Conservation (phyloP, 2,329 filamentous ascomycete genomes). For the Penicillium sp. region DNA sequence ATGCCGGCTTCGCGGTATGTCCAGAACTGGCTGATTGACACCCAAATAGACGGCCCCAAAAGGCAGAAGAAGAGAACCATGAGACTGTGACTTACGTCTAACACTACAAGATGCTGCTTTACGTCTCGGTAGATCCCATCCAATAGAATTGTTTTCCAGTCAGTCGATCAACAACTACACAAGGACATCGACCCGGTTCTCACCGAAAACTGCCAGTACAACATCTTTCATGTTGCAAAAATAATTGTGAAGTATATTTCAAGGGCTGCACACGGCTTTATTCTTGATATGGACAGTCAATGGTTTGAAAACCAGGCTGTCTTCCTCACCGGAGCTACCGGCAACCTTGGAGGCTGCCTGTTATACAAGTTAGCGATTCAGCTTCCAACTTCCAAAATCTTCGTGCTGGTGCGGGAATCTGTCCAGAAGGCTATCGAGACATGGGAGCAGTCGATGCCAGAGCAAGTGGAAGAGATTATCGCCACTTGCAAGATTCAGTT, state of each 20-base stretch:
- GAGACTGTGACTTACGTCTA: background rate
- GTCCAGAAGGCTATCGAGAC: conserved; percentile 8
- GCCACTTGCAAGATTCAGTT: conserved; percentile 20
- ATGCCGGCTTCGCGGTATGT: background rate
- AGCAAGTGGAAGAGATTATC: conserved; percentile 20
- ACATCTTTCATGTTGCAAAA: background rate
- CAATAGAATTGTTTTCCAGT: background rate
- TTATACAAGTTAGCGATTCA: conserved; percentile 21
- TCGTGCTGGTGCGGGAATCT: conserved; percentile 13
- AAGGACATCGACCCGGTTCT: too few species aligned
- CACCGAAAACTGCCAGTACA: too few species aligned
- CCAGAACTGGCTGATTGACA: background rate
- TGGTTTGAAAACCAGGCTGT: conserved; percentile 16
- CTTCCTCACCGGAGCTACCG: conserved; percentile 20
- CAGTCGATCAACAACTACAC: background rate
- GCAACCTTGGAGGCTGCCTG: conserved; percentile 18
- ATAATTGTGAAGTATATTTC: too few species aligned
- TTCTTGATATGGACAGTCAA: background rate
- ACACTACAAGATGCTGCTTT: background rate
- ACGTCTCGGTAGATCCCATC: background rate
- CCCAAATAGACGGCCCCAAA: background rate
- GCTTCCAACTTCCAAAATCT: conserved; percentile 17
- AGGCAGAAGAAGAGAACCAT: background rate
- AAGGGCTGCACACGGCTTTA: background rate
- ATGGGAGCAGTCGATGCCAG: conserved; percentile 19